Percentiles rank a stretch among this genome's conserved stretches.
Evolutionary conservation across 108 stramenopile species (phyloP).

Genomic region (Skeletonema menzelii): DNA sequence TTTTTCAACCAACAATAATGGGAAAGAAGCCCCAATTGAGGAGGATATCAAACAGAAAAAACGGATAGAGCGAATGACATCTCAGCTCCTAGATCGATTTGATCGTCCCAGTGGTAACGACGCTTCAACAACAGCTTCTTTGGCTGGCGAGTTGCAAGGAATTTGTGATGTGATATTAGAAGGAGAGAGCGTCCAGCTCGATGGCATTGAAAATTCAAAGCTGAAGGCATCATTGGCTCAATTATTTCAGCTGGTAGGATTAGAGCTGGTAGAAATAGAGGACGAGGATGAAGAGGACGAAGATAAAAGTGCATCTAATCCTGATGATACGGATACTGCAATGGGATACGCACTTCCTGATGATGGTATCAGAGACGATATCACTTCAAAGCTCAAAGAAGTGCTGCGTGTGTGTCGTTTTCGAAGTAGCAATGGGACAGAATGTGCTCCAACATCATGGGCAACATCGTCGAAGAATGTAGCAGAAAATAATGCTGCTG

Average conservation of each 20-base stretch:
- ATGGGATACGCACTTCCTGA: slow-evolving; percentile 78
- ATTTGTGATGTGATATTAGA: slow-evolving; percentile 61
- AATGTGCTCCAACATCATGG: slow-evolving; percentile 32
- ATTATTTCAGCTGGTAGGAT: slow-evolving; percentile 64
- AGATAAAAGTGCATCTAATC: slow-evolving; percentile 15
- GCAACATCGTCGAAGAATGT: background rate
- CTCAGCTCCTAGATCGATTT: slow-evolving; percentile 51
- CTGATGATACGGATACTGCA: background rate
- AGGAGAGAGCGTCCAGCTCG: slow-evolving; percentile 73
- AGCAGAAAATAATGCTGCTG: slow-evolving; percentile 11
- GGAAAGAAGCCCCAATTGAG: slow-evolving; percentile 15
- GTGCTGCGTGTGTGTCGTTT: slow-evolving; percentile 46
- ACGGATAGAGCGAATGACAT: slow-evolving; percentile 50
- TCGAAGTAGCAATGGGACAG: slow-evolving; percentile 42
- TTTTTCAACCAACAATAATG: background rate
- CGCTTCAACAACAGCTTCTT: slow-evolving; percentile 26
- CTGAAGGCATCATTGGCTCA: slow-evolving; percentile 55
- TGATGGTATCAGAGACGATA: background rate
- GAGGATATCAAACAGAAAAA: slow-evolving; percentile 32
- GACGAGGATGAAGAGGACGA: slow-evolving; percentile 61
- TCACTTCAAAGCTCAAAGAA: slow-evolving; percentile 25
- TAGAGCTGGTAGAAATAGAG: slow-evolving; percentile 73
- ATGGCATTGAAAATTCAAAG: slow-evolving; percentile 69
- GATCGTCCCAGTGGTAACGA: slow-evolving; percentile 21
- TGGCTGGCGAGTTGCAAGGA: slow-evolving; percentile 58